Evolutionary conservation across 2,329 filamentous ascomycete genomes (phyloP).

Genomic region (Sarocladiaceae sp.): DNA sequence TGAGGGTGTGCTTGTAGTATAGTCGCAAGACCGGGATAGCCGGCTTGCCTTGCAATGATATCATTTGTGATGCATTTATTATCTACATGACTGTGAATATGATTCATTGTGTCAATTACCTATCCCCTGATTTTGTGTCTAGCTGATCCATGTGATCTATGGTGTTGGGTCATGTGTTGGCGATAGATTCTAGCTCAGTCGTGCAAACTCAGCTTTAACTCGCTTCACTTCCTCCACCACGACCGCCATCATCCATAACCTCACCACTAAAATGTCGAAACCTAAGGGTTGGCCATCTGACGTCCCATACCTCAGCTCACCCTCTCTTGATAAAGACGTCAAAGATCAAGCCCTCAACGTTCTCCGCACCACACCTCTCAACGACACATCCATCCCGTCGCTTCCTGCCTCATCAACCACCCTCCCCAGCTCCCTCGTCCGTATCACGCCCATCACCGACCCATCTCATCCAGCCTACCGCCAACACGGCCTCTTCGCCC

Average conservation of each 20-base stretch:
- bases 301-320: slow-evolving; percentile 45
- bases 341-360: slow-evolving; percentile 32
- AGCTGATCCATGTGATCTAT: too few species aligned
- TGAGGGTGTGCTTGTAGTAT: slow-evolving; percentile 5
- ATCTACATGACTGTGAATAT: not conserved
- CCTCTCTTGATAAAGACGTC: slow-evolving; percentile 41
- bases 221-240: too few species aligned
- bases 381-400: slow-evolving; percentile 15
- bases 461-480: slow-evolving; percentile 49
- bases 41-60: slow-evolving; percentile 8
- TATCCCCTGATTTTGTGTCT: too few species aligned
- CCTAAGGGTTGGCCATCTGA: slow-evolving; percentile 54
- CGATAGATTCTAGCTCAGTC: too few species aligned
- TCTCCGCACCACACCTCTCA: slow-evolving; percentile 26
- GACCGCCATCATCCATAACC: too few species aligned
- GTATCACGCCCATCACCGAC: slow-evolving; percentile 46
- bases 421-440: slow-evolving; percentile 44
- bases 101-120: not conserved
- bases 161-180: too few species aligned
- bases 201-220: too few species aligned
- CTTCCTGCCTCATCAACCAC: slow-evolving; percentile 28
- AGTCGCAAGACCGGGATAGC: slow-evolving; percentile 4
- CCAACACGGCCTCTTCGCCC: slow-evolving; percentile 56
- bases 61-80: slow-evolving; percentile 2
- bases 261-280: slow-evolving; percentile 22